Evolutionary conservation across 345 rosid species (phyloP).

Genomic region (Hibiscus syriacus): DNA sequence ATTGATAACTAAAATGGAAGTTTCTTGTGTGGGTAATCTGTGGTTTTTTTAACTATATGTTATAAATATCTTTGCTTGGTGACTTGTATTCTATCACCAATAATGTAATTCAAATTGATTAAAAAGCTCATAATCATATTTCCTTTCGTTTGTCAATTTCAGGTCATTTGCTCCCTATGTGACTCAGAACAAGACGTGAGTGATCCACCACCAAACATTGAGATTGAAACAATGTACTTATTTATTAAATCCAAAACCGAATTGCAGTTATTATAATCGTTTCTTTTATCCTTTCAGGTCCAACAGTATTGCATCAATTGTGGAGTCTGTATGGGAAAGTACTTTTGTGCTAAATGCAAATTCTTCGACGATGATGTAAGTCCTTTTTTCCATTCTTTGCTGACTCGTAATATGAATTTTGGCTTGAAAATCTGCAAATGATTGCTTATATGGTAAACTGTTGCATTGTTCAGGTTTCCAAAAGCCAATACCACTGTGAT

Average conservation of each 20-base stretch:
- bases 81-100: neutral
- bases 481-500: constrained; percentile 59
- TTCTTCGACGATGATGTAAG: constrained; percentile 63
- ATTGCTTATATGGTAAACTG: neutral
- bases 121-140: neutral
- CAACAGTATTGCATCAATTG: constrained; percentile 48
- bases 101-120: neutral
- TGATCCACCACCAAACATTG: constrained; percentile 8
- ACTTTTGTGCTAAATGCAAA: constrained; percentile 57
- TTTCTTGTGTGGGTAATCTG: neutral
- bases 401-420: neutral
- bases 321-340: constrained; percentile 64
- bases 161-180: constrained; percentile 61
- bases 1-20: neutral
- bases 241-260: neutral
- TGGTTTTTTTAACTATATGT: neutral
- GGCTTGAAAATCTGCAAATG: neutral
- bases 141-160: constrained; percentile 11
- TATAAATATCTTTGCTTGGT: neutral
- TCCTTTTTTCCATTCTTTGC: neutral
- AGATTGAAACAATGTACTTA: neutral
- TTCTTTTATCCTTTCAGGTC: constrained; percentile 25
- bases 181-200: constrained; percentile 62
- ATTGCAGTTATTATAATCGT: neutral
- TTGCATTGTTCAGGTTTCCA: constrained; percentile 32